phyloP scores from a whole-genome alignment of 176 grass and related monocot genomes.

The Avena eriantha region DNA sequence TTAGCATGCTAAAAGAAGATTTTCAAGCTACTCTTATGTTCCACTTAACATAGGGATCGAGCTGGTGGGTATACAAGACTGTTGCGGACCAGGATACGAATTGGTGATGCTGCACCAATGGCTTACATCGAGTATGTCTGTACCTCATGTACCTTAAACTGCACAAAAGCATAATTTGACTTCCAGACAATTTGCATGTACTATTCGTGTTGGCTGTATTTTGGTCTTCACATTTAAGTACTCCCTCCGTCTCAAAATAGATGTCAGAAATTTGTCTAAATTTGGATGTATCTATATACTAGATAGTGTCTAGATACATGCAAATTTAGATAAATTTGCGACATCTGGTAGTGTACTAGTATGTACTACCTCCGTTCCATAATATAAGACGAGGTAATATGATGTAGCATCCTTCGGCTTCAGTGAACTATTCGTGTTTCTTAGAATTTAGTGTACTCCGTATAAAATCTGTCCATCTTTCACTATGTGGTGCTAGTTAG shows the following conservation, averaged over 20 bases:
- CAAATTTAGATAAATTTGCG: no score
- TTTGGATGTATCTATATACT: no score
- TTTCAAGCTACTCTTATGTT: not conserved
- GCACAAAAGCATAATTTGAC: not conserved
- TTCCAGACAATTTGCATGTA: not conserved
- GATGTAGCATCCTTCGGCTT: not conserved
- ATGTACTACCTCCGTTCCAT: no score
- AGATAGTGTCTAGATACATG: no score
- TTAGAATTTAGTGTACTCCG: not conserved
- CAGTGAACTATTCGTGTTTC: not conserved
- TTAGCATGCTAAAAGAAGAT: conserved; percentile 30
- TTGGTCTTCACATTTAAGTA: not conserved
- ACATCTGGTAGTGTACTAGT: no score
- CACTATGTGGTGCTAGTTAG: not conserved
- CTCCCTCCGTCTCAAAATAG: no score
- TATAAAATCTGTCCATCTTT: not conserved
- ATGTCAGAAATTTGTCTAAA: no score
- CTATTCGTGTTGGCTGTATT: not conserved
- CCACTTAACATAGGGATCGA: conserved; percentile 58
- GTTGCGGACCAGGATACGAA: conserved; percentile 76
- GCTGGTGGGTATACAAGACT: conserved; percentile 91
- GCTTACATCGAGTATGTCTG: conserved; percentile 87
- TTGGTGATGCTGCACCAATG: conserved; percentile 94
- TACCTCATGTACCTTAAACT: not conserved
- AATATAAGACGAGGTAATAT: no score